Percentiles rank a stretch among this genome's conserved stretches.
These are phyloP conservation scores for Plasmodium falciparum DNA, from an alignment of 169 alveolate species.

Conservation along the genomic window DNA sequence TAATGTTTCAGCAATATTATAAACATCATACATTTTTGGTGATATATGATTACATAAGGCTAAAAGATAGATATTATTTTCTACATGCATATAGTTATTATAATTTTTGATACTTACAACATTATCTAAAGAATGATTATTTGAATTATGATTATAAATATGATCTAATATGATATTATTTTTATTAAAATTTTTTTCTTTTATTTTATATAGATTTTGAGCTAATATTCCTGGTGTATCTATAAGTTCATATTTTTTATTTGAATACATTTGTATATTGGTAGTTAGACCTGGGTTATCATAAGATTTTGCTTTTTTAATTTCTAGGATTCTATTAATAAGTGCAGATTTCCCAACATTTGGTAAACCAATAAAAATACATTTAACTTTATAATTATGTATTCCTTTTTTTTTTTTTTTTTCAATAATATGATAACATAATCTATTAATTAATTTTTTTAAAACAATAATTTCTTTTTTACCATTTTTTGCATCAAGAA, in stretches of 20 bases:
- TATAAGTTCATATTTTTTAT: constrained; percentile 80
- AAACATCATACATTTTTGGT: constrained; percentile 65
- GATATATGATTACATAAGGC: constrained; percentile 75
- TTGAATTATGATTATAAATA: constrained; percentile 32
- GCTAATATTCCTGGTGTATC: constrained; percentile 88
- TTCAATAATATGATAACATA: constrained; percentile 78
- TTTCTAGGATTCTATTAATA: constrained; percentile 84
- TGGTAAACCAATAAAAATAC: constrained; percentile 88
- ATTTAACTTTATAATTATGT: constrained; percentile 82
- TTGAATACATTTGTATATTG: constrained; percentile 67
- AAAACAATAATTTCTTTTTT: constrained; percentile 78
- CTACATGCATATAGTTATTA: constrained; percentile 67
- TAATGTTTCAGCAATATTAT: constrained; percentile 61
- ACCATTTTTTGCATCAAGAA: constrained; percentile 84
- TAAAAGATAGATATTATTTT: constrained; percentile 63
- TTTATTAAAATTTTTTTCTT: constrained; percentile 43
- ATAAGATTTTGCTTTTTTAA: constrained; percentile 84
- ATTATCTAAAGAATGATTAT: constrained; percentile 19
- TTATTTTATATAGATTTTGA: constrained; percentile 77
- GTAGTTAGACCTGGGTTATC: constrained; percentile 87
- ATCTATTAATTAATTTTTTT: constrained; percentile 80
- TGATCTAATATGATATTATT: constrained; percentile 41
- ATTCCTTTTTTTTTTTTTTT: constrained; percentile 78
- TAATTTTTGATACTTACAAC: constrained; percentile 42
- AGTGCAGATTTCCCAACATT: constrained; percentile 89